Evolutionary conservation across 164 flowering plant genomes (phyloP).

Genomic region (Piper longum): DNA sequence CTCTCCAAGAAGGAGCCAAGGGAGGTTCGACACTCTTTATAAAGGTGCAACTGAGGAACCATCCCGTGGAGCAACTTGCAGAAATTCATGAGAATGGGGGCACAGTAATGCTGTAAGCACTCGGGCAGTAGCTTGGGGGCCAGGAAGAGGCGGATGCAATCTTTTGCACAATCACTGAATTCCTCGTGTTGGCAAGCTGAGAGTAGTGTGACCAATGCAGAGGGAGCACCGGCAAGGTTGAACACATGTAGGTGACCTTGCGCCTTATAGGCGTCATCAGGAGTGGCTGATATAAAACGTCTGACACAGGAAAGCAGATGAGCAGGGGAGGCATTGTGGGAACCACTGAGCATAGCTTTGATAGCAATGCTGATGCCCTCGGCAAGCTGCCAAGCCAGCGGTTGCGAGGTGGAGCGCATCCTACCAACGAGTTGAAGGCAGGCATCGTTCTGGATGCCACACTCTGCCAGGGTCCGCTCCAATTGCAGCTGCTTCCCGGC

Average conservation of each 20-base stretch:
- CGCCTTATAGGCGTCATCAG: conserved; percentile 11
- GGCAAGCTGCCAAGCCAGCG: conserved; percentile 49
- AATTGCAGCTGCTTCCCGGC: conserved; percentile 56
- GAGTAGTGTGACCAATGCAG: conserved; percentile 54
- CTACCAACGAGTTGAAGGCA: conserved; percentile 59
- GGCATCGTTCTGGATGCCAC: conserved; percentile 45
- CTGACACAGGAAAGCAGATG: conserved; percentile 15
- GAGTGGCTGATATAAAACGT: conserved; percentile 21
- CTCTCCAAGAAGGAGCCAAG: conserved; percentile 48
- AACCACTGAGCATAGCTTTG: conserved; percentile 15
- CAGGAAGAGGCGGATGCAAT: conserved; percentile 36
- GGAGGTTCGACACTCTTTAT: conserved; percentile 39
- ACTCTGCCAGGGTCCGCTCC: conserved; percentile 43
- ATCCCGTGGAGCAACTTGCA: conserved; percentile 49
- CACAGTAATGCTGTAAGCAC: conserved; percentile 19
- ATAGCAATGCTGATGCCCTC: conserved; percentile 29
- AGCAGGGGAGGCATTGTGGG: too few species aligned
- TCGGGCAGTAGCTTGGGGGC: conserved; percentile 14
- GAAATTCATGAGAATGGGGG: conserved; percentile 54
- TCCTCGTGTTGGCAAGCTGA: conserved; percentile 22
- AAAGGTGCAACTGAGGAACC: conserved; percentile 29
- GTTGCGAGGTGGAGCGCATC: conserved; percentile 61
- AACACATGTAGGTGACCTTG: conserved; percentile 43
- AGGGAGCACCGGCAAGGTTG: conserved; percentile 32
- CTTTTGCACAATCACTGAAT: conserved; percentile 37